Percentiles rank a stretch among this genome's conserved stretches.
Conservation (phyloP, 352 stramenopile genomes). For the Blastocystis sp. region DNA sequence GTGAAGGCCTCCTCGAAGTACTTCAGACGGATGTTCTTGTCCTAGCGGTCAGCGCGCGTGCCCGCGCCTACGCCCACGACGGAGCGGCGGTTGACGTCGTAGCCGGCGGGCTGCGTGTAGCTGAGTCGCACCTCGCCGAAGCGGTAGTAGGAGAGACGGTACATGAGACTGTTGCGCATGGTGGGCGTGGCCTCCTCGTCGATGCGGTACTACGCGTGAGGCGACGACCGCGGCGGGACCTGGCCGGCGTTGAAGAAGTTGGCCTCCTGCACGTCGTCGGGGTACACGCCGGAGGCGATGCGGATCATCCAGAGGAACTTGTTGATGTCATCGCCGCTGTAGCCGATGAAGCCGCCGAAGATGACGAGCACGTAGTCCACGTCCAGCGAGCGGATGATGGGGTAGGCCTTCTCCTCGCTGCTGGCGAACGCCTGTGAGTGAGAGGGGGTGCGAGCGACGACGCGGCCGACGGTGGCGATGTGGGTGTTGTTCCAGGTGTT, state of each 20-base stretch:
- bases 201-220: slow-evolving; percentile 70
- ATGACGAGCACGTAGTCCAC: slow-evolving; percentile 87
- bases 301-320: slow-evolving; percentile 88
- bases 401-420: slow-evolving; percentile 82
- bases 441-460: slow-evolving; percentile 7
- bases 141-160: slow-evolving; percentile 88
- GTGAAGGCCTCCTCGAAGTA: slow-evolving; percentile 88
- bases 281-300: slow-evolving; percentile 82
- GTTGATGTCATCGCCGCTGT: slow-evolving; percentile 85
- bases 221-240: background rate
- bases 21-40: slow-evolving; percentile 81
- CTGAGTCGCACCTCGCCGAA: slow-evolving; percentile 84
- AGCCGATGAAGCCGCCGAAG: slow-evolving; percentile 82
- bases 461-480: slow-evolving; percentile 86
- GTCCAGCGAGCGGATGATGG: slow-evolving; percentile 84
- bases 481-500: slow-evolving; percentile 95
- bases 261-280: slow-evolving; percentile 80
- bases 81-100: slow-evolving; percentile 73
- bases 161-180: slow-evolving; percentile 85
- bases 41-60: background rate
- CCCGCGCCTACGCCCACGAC: slow-evolving; percentile 37
- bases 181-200: slow-evolving; percentile 76
- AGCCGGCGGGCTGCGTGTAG: slow-evolving; percentile 79
- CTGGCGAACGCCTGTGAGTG: slow-evolving; percentile 75
- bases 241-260: slow-evolving; percentile 85